Evolutionary conservation across 78 protist species (phyloP).

Genomic region (Dictyostelium discoideum): DNA sequence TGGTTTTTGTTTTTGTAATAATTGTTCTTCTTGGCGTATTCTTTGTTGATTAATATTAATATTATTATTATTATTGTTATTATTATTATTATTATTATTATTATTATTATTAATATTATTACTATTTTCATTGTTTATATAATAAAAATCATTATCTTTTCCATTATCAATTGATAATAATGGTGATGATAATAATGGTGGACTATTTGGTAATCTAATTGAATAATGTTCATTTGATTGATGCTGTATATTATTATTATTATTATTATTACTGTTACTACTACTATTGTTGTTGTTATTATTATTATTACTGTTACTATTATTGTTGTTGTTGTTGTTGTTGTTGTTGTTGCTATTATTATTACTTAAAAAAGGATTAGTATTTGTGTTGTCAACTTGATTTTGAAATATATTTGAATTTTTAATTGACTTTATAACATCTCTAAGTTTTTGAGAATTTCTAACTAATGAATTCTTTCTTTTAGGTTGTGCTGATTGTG

Average conservation of each 20-base stretch:
- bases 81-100: background rate
- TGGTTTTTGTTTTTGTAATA: background rate
- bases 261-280: background rate
- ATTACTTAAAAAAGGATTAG: background rate
- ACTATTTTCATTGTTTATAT: background rate
- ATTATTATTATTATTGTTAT: background rate
- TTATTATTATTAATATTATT: background rate
- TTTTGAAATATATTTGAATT: conserved; percentile 9
- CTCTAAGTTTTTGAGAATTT: conserved; percentile 26
- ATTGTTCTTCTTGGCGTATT: background rate
- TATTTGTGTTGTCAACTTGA: background rate
- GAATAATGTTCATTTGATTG: background rate
- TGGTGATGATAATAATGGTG: conserved; percentile 16
- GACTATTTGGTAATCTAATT: conserved; percentile 8
- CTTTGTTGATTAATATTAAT: background rate
- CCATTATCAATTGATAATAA: background rate
- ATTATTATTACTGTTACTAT: background rate
- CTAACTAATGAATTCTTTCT: conserved; percentile 31
- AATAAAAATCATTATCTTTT: background rate
- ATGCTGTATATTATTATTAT: conserved; percentile 2
- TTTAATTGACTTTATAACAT: conserved; percentile 22
- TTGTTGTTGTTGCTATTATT: background rate
- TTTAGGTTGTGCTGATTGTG: background rate
- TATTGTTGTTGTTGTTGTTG: conserved; percentile 7
- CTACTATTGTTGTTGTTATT: background rate